Evolutionary conservation across 2,329 filamentous ascomycete species (phyloP).

Genomic region (Fusarium nodosum): DNA sequence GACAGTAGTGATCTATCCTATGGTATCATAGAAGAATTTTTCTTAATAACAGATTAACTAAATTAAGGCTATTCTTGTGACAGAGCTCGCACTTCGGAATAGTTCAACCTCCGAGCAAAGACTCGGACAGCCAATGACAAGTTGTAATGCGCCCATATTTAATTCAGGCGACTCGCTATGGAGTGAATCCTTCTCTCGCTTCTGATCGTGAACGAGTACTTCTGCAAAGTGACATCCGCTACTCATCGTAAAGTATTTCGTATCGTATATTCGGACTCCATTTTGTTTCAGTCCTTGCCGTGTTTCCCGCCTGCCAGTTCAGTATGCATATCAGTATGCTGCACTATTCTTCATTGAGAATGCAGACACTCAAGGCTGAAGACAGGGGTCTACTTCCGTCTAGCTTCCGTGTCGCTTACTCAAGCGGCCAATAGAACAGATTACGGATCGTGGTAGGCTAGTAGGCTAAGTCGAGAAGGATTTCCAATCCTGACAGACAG

Average conservation of each 20-base stretch:
- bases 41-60: accelerated
- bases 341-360: too few species aligned
- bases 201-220: neutral
- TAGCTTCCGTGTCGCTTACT: neutral
- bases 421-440: neutral
- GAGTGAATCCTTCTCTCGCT: neutral
- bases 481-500: neutral
- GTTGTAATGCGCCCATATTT: accelerated
- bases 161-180: too few species aligned
- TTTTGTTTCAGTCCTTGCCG: neutral
- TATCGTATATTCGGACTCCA: neutral
- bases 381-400: neutral
- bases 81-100: neutral
- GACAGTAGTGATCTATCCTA: accelerated
- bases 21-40: accelerated
- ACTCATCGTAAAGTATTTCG: accelerated
- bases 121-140: neutral
- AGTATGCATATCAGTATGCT: too few species aligned
- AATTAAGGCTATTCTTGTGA: neutral
- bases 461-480: neutral
- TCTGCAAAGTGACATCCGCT: accelerated
- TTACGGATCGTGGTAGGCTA: neutral
- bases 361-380: neutral
- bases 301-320: neutral
- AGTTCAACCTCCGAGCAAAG: neutral